Evolutionary conservation across 805 yeast genomes (phyloP).

Genomic region (Lipomyces starkeyi): DNA sequence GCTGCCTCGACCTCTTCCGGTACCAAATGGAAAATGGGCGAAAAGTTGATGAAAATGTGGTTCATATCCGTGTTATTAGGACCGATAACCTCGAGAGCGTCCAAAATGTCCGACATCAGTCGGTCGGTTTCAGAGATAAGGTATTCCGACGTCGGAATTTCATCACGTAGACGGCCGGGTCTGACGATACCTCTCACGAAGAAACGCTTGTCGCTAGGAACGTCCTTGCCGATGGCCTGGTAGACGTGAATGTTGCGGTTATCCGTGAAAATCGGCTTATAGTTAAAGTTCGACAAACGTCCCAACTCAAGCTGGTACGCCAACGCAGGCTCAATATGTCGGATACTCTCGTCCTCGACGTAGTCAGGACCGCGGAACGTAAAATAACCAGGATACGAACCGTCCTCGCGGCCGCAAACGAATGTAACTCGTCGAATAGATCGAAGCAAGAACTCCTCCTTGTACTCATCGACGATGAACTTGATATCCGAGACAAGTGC

Average conservation of each 20-base stretch:
- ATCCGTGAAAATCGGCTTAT: conserved; percentile 93
- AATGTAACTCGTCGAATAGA: conserved; percentile 92
- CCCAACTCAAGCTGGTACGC: conserved; percentile 97
- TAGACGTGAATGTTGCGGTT: conserved; percentile 97
- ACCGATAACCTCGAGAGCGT: conserved; percentile 91
- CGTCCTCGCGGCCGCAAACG: conserved; percentile 80
- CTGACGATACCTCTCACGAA: conserved; percentile 97
- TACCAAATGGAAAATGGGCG: conserved; percentile 91
- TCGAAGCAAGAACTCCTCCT: conserved; percentile 70
- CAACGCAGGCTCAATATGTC: conserved; percentile 97
- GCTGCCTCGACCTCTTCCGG: conserved; percentile 98
- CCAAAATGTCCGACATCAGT: conserved; percentile 93
- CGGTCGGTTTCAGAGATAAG: conserved; percentile 95
- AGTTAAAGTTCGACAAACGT: conserved; percentile 91
- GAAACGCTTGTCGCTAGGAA: conserved; percentile 91
- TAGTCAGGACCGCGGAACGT: conserved; percentile 91
- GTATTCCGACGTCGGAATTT: conserved; percentile 89
- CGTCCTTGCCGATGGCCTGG: conserved; percentile 93
- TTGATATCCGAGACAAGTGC: conserved; percentile 67
- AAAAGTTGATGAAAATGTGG: conserved; percentile 95
- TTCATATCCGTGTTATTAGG: conserved; percentile 94
- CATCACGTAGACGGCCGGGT: conserved; percentile 93
- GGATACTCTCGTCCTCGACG: conserved; percentile 86
- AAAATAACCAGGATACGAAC: conserved; percentile 92
- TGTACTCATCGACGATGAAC: conserved; percentile 69